Evolutionary conservation across 306 rosid genomes (phyloP).

Genomic region (Aeschynomene evenia): DNA sequence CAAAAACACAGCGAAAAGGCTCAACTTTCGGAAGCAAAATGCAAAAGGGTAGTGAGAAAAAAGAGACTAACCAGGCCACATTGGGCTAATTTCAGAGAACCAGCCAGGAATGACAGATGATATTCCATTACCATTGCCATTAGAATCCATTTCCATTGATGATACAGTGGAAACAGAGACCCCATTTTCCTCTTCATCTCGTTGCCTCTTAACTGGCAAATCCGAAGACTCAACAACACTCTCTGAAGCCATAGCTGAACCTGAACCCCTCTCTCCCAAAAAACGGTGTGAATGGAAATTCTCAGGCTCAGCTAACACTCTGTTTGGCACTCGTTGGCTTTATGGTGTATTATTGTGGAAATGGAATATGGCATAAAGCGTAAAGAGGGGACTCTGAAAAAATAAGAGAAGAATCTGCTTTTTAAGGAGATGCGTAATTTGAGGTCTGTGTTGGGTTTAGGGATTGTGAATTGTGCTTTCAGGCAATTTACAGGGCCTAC

Average conservation of each 20-base stretch:
- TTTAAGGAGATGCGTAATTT: conserved; percentile 25
- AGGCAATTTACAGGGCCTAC: background rate
- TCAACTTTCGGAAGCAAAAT: background rate
- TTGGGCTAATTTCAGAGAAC: conserved; percentile 99
- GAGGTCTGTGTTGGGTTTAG: background rate
- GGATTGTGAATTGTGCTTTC: background rate
- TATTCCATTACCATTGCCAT: conserved; percentile 40
- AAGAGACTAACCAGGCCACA: conserved; percentile 92
- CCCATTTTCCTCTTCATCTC: conserved; percentile 61
- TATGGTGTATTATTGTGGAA: conserved; percentile 26
- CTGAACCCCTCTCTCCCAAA: conserved; percentile 15
- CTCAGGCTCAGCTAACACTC: background rate
- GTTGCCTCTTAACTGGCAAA: conserved; percentile 56
- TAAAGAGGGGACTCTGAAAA: conserved; percentile 13
- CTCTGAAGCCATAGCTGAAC: conserved; percentile 55
- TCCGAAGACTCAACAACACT: conserved; percentile 36
- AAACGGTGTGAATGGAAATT: background rate
- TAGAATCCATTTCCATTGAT: conserved; percentile 47
- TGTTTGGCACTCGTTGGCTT: conserved; percentile 16
- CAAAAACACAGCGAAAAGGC: conserved; percentile 18
- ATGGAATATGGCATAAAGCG: conserved; percentile 34
- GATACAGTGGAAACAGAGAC: conserved; percentile 33
- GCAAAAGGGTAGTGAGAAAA: conserved; percentile 8
- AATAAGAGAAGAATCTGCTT: conserved; percentile 44
- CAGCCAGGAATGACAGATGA: conserved; percentile 88